These are phyloP conservation scores for Acephala macrosclerotiorum DNA, from an alignment of 2,329 filamentous ascomycete genomes.

Conservation along the genomic window DNA sequence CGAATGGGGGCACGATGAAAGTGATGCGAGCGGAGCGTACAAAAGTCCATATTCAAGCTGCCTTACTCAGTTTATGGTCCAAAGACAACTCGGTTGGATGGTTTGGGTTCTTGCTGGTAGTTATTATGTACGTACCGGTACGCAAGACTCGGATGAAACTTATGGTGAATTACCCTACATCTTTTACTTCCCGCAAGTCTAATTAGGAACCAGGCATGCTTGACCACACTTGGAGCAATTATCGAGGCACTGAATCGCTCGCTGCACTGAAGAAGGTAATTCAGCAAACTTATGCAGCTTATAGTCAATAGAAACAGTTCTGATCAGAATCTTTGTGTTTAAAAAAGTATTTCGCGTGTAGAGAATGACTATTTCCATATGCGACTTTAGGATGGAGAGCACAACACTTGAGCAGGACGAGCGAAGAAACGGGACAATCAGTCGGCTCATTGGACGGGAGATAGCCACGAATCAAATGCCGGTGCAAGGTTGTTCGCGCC, in stretches of 20 bases:
- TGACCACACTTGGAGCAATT: conserved; percentile 27
- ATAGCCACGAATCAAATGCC: too few species aligned
- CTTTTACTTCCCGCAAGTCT: background rate
- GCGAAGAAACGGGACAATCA: too few species aligned
- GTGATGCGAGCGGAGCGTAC: background rate
- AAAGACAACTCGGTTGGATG: background rate
- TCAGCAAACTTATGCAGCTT: conserved; percentile 23
- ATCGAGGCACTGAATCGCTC: conserved; percentile 18
- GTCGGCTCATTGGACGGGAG: too few species aligned
- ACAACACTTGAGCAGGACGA: too few species aligned
- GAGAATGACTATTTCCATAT: too few species aligned
- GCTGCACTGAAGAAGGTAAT: conserved; percentile 21
- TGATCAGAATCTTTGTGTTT: background rate
- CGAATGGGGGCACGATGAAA: conserved; percentile 5
- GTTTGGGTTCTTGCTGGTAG: background rate
- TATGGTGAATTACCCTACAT: background rate
- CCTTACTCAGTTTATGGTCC: background rate
- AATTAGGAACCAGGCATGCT: conserved; percentile 21
- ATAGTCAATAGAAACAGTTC: conserved; percentile 9
- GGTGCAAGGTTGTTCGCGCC: too few species aligned
- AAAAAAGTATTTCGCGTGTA: background rate
- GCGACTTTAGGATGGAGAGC: too few species aligned
- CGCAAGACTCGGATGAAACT: background rate
- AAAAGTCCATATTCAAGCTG: background rate
- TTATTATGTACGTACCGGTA: background rate